A percentile compares a stretch with the other conserved stretches of the same genome.
phyloP scores from a whole-genome alignment of 192 early-diverging fungal genomes.

The Diversispora eburnea region DNA sequence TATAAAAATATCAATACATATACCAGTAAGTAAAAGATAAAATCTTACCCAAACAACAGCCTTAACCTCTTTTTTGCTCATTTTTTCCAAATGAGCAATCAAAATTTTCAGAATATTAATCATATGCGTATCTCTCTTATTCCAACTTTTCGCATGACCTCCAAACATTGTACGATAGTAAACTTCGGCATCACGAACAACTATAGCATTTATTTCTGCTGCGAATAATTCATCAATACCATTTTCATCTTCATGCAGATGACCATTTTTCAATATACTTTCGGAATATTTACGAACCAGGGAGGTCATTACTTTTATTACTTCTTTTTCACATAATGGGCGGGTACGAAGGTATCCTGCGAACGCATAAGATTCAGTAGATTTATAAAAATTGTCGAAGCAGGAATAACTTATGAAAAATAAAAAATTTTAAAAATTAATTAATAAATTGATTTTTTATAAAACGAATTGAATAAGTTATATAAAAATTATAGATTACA shows the following conservation, averaged over 20 bases:
- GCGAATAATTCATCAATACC: not conserved
- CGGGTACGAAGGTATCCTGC: not conserved
- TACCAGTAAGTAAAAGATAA: not conserved
- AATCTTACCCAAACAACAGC: slow-evolving; percentile 12
- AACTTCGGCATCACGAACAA: slow-evolving; percentile 5
- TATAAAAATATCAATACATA: not conserved
- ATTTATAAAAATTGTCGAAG: slow-evolving; percentile 4
- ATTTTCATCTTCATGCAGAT: not conserved
- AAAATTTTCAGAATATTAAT: not conserved
- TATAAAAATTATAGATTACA: not conserved
- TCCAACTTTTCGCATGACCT: not conserved
- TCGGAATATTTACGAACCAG: not conserved
- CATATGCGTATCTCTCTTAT: slow-evolving; percentile 12
- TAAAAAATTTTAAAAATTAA: not conserved
- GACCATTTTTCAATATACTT: not conserved
- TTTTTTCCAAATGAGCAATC: not conserved
- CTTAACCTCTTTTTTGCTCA: not conserved
- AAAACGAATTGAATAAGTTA: too few species aligned
- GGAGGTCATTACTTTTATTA: not conserved
- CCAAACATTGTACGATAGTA: slow-evolving; percentile 1
- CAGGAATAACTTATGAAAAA: not conserved
- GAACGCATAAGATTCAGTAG: slow-evolving; percentile 5
- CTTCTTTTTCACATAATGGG: slow-evolving; percentile 9
- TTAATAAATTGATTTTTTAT: too few species aligned
- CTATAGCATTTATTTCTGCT: slow-evolving; percentile 12